Evolutionary conservation across 2,329 filamentous ascomycete genomes (phyloP).

Genomic region (Thermoascus crustaceus): DNA sequence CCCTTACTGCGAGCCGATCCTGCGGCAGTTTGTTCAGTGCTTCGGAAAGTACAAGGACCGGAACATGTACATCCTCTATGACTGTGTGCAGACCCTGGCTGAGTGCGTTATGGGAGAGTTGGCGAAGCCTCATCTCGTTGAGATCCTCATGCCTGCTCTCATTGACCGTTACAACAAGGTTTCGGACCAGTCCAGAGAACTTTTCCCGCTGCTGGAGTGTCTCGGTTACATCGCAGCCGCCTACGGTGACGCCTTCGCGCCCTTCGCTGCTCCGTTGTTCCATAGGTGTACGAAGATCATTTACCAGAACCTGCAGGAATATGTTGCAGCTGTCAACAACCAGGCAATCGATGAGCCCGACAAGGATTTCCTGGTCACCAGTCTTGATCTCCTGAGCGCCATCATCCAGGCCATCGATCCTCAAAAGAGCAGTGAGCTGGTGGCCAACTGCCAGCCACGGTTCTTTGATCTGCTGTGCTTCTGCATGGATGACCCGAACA

Average conservation of each 20-base stretch:
- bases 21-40: slow-evolving; percentile 84
- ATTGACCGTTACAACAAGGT: slow-evolving; percentile 83
- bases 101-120: slow-evolving; percentile 80
- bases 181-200: slow-evolving; percentile 78
- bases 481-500: slow-evolving; percentile 84
- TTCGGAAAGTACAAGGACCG: slow-evolving; percentile 95
- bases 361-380: slow-evolving; percentile 95
- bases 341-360: slow-evolving; percentile 68
- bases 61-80: slow-evolving; percentile 98
- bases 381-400: slow-evolving; percentile 82
- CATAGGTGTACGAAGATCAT: slow-evolving; percentile 82
- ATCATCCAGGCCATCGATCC: slow-evolving; percentile 82
- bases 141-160: slow-evolving; percentile 84
- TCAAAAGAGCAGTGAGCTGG: slow-evolving; percentile 65
- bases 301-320: slow-evolving; percentile 79
- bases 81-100: slow-evolving; percentile 93
- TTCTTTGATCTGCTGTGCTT: slow-evolving; percentile 87
- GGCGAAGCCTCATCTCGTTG: slow-evolving; percentile 70
- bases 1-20: slow-evolving; percentile 81
- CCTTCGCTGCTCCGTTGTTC: slow-evolving; percentile 82
- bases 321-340: slow-evolving; percentile 61
- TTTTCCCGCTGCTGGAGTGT: slow-evolving; percentile 94
- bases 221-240: slow-evolving; percentile 88
- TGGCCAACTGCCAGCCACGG: slow-evolving; percentile 65
- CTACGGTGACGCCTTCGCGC: slow-evolving; percentile 70